Conservation (phyloP, 2,329 filamentous ascomycete genomes). For the Calcarisporium arbuscula region DNA sequence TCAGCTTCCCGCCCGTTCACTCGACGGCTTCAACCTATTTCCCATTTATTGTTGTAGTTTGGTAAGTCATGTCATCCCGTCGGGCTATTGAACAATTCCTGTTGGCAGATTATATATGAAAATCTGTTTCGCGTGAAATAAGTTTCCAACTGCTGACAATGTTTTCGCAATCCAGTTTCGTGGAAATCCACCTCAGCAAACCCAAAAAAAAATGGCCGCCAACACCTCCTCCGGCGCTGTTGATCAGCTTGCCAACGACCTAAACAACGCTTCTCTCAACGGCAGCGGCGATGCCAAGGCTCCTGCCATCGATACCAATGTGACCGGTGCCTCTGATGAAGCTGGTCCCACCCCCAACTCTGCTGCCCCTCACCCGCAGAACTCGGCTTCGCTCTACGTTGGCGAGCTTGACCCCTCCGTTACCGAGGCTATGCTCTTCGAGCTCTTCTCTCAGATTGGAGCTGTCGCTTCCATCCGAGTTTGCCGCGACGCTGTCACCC, state of each 20-base stretch:
- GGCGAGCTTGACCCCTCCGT: slow-evolving; percentile 97
- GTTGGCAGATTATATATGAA: too few relatives aligned
- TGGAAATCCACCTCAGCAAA: slow-evolving; percentile 9
- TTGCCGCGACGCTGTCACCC: slow-evolving; percentile 97
- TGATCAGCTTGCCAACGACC: slow-evolving; percentile 76
- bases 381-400: slow-evolving; percentile 97
- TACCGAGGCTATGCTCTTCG: slow-evolving; percentile 99
- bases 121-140: too few relatives aligned
- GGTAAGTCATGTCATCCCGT: too few relatives aligned
- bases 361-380: slow-evolving; percentile 72
- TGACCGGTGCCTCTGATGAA: slow-evolving; percentile 48
- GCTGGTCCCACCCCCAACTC: slow-evolving; percentile 65
- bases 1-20: too few relatives aligned
- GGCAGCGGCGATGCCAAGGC: slow-evolving; percentile 60
- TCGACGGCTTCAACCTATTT: too few relatives aligned
- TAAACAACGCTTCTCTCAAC: slow-evolving; percentile 65
- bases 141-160: too few relatives aligned
- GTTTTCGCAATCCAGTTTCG: too few relatives aligned
- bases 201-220: slow-evolving; percentile 52
- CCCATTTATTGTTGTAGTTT: too few relatives aligned
- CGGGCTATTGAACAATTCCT: too few relatives aligned
- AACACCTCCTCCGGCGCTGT: slow-evolving; percentile 54
- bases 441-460: slow-evolving; percentile 99
- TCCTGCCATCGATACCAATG: slow-evolving; percentile 69
- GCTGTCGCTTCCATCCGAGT: slow-evolving; percentile 99